Evolutionary conservation across 2,329 filamentous ascomycete species (phyloP).

Genomic region (Ascochyta clinopodiicola): DNA sequence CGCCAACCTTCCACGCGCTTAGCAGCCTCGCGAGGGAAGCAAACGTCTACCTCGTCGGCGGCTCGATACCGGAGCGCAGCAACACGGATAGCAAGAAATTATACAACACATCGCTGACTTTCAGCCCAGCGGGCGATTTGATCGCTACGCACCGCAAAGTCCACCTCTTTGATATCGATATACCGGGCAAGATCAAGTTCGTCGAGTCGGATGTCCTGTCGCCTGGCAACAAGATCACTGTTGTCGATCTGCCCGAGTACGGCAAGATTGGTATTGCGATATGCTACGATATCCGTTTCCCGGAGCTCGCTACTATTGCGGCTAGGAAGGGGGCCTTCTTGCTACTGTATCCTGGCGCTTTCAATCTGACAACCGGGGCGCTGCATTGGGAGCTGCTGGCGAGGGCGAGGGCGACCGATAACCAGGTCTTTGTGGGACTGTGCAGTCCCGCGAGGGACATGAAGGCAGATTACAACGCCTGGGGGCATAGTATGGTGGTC

Average conservation of each 20-base stretch:
- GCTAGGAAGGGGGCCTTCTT: slow-evolving; percentile 86
- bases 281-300: slow-evolving; percentile 98
- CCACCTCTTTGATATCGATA: slow-evolving; percentile 97
- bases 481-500: slow-evolving; percentile 87
- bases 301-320: slow-evolving; percentile 88
- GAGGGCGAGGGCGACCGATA: slow-evolving; percentile 85
- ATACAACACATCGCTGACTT: slow-evolving; percentile 91
- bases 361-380: slow-evolving; percentile 91
- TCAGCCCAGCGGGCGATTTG: slow-evolving; percentile 77
- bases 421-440: slow-evolving; percentile 90
- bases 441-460: slow-evolving; percentile 89
- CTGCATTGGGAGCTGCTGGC: slow-evolving; percentile 90
- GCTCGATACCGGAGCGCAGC: slow-evolving; percentile 87
- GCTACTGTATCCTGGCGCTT: slow-evolving; percentile 93
- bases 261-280: slow-evolving; percentile 88
- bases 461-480: slow-evolving; percentile 81
- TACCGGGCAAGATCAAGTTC: slow-evolving; percentile 93
- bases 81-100: slow-evolving; percentile 65
- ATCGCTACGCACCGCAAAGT: slow-evolving; percentile 92
- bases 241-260: slow-evolving; percentile 87
- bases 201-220: slow-evolving; percentile 87
- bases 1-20: slow-evolving; percentile 86
- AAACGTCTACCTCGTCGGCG: slow-evolving; percentile 82
- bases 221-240: slow-evolving; percentile 82
- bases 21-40: slow-evolving; percentile 80